These are phyloP conservation scores for Hirsutella minnesotensis DNA, from an alignment of 2,329 filamentous ascomycete genomes.

Conservation along the genomic window DNA sequence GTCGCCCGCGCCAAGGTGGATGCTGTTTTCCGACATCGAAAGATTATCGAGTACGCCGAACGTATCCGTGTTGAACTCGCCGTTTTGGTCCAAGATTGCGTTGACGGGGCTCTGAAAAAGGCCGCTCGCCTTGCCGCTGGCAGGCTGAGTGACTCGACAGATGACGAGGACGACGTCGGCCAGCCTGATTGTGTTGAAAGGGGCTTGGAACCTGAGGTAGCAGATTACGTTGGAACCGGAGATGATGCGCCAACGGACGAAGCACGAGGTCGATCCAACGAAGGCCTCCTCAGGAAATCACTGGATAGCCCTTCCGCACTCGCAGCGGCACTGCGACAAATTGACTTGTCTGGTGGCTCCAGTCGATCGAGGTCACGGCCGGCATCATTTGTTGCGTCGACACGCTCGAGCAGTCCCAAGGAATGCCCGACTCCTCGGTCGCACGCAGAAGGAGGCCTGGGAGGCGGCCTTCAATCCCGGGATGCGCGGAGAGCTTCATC, in stretches of 20 bases:
- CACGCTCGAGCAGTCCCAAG: slow-evolving; percentile 77
- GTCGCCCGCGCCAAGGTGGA: slow-evolving; percentile 84
- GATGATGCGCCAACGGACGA: slow-evolving; percentile 18
- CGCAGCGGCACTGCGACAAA: slow-evolving; percentile 38
- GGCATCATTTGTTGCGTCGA: slow-evolving; percentile 51
- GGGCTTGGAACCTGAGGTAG: slow-evolving; percentile 1
- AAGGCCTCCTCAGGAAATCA: slow-evolving; percentile 7
- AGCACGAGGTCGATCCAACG: slow-evolving; percentile 6
- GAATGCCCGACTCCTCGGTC: slow-evolving; percentile 88
- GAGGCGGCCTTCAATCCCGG: slow-evolving; percentile 43
- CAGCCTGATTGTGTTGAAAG: slow-evolving; percentile 6
- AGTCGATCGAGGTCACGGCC: slow-evolving; percentile 35
- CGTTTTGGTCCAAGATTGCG: slow-evolving; percentile 87
- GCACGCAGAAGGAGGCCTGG: slow-evolving; percentile 45
- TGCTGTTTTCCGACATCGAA: slow-evolving; percentile 79
- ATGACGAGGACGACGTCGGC: slow-evolving; percentile 41
- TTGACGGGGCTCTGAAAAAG: slow-evolving; percentile 82
- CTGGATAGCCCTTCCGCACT: slow-evolving; percentile 36
- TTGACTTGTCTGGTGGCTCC: slow-evolving; percentile 17
- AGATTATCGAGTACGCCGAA: slow-evolving; percentile 91
- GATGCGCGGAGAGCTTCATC: slow-evolving; percentile 61
- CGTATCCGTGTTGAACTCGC: slow-evolving; percentile 91
- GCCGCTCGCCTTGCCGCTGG: slow-evolving; percentile 80
- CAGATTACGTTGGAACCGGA: slow-evolving; percentile 16
- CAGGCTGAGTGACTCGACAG: slow-evolving; percentile 66